Percentiles rank a stretch among this genome's conserved stretches.
Conservation (phyloP, 179 eudicot species). For the Silene noctiflora region DNA sequence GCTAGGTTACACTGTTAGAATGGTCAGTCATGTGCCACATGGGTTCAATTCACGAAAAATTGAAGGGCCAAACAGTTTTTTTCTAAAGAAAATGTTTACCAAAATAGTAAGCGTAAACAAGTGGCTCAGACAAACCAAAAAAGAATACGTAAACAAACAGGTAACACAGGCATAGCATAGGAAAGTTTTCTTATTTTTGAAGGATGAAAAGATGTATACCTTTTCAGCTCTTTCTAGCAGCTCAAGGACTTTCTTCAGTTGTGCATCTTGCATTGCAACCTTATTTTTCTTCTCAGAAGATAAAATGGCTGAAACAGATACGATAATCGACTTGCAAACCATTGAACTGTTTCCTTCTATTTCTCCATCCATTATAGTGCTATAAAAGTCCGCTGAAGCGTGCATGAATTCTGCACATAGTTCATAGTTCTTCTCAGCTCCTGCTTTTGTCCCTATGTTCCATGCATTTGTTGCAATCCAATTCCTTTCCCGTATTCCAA, state of each 20-base stretch:
- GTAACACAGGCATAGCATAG: neutral
- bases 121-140: no score
- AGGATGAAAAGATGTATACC: conserved; percentile 41
- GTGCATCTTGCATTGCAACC: conserved; percentile 45
- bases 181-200: neutral
- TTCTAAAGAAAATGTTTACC: neutral
- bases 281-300: conserved; percentile 64
- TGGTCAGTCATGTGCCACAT: neutral
- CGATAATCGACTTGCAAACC: conserved; percentile 72
- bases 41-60: neutral
- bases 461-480: conserved; percentile 78
- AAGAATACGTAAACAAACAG: neutral
- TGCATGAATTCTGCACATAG: conserved; percentile 64
- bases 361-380: conserved; percentile 48
- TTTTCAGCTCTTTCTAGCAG: conserved; percentile 73
- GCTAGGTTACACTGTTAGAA: neutral
- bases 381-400: conserved; percentile 75
- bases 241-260: conserved; percentile 65
- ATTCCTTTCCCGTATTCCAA: conserved; percentile 70
- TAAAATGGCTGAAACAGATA: conserved; percentile 63
- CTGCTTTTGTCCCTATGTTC: conserved; percentile 65
- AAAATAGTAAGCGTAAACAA: no score
- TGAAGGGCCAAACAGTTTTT: neutral
- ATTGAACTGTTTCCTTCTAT: conserved; percentile 50
- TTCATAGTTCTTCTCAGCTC: conserved; percentile 49